Evolutionary conservation across 2,329 filamentous ascomycete genomes (phyloP), one percentile per base, ranked within the genome.

Genomic region (Penicillium sp.): DNA sequence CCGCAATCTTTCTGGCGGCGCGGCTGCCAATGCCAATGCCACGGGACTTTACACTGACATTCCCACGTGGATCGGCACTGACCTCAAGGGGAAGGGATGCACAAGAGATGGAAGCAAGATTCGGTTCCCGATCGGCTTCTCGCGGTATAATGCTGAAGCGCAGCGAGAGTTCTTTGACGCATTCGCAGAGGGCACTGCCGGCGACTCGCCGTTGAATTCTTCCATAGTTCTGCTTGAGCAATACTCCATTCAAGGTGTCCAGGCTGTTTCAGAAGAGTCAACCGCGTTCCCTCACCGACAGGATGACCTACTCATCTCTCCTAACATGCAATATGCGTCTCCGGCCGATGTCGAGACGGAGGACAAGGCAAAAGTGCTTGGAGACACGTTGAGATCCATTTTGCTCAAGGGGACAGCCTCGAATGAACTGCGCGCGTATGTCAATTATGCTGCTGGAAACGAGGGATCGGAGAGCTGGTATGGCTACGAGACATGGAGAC

Each of bases 391-490:
- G 5, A 76, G 81, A 3, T 54, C 77, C 5, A 73, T 79, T 5
- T 69, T 83, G 5, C 68, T 73, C 46, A 61, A 71, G 9, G 75
- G 70, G 0, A 78, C 69, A 53, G 80, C 76, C 3, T 60, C 71
- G 26, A 58, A 67, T 1, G 67, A 75, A 35, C 47, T 78, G 54
- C 73, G 78, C 59, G 69, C 76, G 0, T 85, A 86, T 60, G 76
- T 84, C 56, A 86, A 86, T 70, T 86, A 85, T 65, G 84, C 83
- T 0, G 78, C 78, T 56, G 83, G 83, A 1, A 74, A 81, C 8
- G 83, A 86, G 72, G 68, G 70, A 1, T 67, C 73, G 0, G 59
- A 72, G 53, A 69, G 73, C 2, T 75, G 79, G 73, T 86, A 87
- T 67, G 84, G 84, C 7, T 73, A 73, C 56, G 84, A 85, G 55